Evolutionary conservation across 768 basidiomycete genomes (phyloP).

Genomic region (Podaxis mareebaensis): DNA sequence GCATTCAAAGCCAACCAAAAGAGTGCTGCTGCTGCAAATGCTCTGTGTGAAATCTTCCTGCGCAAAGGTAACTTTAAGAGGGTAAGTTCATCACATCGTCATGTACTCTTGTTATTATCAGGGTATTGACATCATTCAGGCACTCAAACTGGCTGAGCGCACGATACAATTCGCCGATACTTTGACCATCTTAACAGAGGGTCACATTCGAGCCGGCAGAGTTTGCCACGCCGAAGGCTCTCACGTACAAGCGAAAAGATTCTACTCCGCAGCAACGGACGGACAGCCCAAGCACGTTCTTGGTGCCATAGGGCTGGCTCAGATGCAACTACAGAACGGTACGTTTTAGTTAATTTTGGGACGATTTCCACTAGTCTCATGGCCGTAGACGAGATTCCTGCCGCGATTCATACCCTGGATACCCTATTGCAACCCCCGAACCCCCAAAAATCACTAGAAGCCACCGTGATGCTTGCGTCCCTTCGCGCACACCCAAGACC

Average conservation of each 20-base stretch:
- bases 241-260: conserved; percentile 62
- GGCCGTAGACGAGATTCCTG: conserved; percentile 72
- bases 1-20: conserved; percentile 82
- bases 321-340: conserved; percentile 87
- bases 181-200: conserved; percentile 79
- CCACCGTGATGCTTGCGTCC: conserved; percentile 85
- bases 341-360: conserved; percentile 13
- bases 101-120: conserved; percentile 8
- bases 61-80: conserved; percentile 65
- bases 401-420: conserved; percentile 85
- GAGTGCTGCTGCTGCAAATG: conserved; percentile 82
- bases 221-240: conserved; percentile 75
- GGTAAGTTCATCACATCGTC: conserved; percentile 36
- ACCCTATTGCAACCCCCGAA: conserved; percentile 69
- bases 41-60: conserved; percentile 77
- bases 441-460: conserved; percentile 72
- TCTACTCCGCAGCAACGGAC: conserved; percentile 67
- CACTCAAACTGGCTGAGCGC: conserved; percentile 90
- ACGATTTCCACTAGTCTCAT: neutral
- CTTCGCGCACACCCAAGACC: conserved; percentile 83
- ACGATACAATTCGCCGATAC: conserved; percentile 95
- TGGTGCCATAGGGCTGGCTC: conserved; percentile 83
- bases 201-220: conserved; percentile 81
- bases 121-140: conserved; percentile 39
- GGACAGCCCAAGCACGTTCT: conserved; percentile 74